These are phyloP conservation scores for Takashimella koratensis DNA, from an alignment of 1,284 basidiomycete species.

Conservation along the genomic window DNA sequence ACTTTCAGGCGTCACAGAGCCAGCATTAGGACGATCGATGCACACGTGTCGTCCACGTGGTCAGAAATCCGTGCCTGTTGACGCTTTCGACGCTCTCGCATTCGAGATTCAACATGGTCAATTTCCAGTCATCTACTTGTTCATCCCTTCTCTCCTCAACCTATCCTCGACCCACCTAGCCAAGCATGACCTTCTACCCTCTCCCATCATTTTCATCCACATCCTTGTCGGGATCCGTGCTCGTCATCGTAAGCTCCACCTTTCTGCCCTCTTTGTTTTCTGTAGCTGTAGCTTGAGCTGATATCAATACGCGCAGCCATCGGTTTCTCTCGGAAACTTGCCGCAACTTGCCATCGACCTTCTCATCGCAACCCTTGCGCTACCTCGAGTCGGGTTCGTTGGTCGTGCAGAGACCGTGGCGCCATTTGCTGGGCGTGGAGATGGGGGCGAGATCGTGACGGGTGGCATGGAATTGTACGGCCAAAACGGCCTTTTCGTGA, in stretches of 20 bases:
- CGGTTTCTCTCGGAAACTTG: constrained; percentile 75
- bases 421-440: constrained; percentile 64
- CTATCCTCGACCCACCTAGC: too few relatives aligned
- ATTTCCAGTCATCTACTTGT: too few relatives aligned
- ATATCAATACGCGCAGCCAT: constrained; percentile 76
- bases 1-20: too few relatives aligned
- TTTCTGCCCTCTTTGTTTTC: not conserved
- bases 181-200: too few relatives aligned
- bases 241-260: constrained; percentile 12
- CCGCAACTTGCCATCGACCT: constrained; percentile 70
- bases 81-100: too few relatives aligned
- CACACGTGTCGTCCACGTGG: too few relatives aligned
- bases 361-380: constrained; percentile 61
- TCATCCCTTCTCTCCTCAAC: too few relatives aligned
- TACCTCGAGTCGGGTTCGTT: constrained; percentile 58
- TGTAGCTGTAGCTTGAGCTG: constrained; percentile 59
- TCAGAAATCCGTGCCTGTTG: too few relatives aligned
- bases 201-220: constrained; percentile 10
- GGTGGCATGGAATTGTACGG: constrained; percentile 72
- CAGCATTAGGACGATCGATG: too few relatives aligned
- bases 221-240: constrained; percentile 6
- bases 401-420: constrained; percentile 62
- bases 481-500: constrained; percentile 55
- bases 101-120: too few relatives aligned
- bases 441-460: constrained; percentile 61